These are phyloP conservation scores for Cyberlindnera suaveolens DNA, from an alignment of 805 yeast genomes.

Conservation along the genomic window DNA sequence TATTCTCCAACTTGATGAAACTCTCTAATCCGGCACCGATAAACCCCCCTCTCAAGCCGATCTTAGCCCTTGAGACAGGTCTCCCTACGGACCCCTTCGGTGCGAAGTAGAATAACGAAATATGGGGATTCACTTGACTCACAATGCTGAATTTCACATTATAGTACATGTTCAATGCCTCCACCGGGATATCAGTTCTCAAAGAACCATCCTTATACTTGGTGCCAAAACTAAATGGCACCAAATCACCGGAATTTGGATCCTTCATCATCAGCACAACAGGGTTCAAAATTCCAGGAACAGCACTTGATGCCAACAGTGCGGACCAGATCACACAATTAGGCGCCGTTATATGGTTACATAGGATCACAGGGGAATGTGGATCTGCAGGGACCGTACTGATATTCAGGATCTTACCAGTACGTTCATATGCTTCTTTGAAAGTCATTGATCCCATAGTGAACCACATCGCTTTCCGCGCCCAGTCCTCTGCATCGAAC, in stretches of 20 bases:
- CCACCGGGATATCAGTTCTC: conserved; percentile 73
- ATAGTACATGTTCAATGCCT: conserved; percentile 65
- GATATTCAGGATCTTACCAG: conserved; percentile 66
- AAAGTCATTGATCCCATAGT: conserved; percentile 70
- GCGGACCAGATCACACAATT: conserved; percentile 80
- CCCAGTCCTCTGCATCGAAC: conserved; percentile 73
- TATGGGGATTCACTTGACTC: conserved; percentile 81
- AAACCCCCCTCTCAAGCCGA: conserved; percentile 73
- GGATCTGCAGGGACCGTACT: conserved; percentile 81
- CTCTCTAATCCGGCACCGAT: conserved; percentile 67
- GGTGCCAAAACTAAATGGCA: conserved; percentile 64
- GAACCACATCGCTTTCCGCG: conserved; percentile 59
- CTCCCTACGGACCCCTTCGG: conserved; percentile 78
- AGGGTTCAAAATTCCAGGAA: conserved; percentile 76
- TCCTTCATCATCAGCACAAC: conserved; percentile 72
- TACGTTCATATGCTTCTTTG: conserved; percentile 58
- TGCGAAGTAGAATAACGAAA: conserved; percentile 66
- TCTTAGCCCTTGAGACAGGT: conserved; percentile 57
- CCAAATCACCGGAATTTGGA: conserved; percentile 31
- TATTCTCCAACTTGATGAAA: conserved; percentile 62
- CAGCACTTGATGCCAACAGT: conserved; percentile 71
- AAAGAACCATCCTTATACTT: conserved; percentile 78
- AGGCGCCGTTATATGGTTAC: conserved; percentile 74
- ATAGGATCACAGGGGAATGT: conserved; percentile 71
- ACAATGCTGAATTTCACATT: conserved; percentile 73